A percentile compares a stretch with the other conserved stretches of the same genome.
Conservation (phyloP, 2,329 filamentous ascomycete species). For the Trichophyton simii region DNA sequence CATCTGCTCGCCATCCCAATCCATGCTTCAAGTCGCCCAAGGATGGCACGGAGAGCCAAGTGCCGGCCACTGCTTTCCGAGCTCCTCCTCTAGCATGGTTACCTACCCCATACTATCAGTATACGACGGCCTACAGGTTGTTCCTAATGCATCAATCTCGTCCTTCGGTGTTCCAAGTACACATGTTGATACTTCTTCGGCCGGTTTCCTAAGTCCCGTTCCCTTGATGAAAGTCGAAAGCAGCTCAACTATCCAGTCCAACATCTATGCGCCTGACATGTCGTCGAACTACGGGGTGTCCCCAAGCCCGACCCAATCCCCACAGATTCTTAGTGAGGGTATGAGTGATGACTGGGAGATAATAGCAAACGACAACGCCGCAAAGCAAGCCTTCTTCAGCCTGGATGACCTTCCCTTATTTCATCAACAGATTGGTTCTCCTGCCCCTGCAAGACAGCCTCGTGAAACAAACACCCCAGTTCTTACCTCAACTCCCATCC, state of each 20-base stretch:
- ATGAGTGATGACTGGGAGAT: slow-evolving; percentile 1
- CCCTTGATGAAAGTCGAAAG: slow-evolving; percentile 2
- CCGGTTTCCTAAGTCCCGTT: background rate
- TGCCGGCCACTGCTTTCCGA: slow-evolving; percentile 14
- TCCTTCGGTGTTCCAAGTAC: slow-evolving; percentile 11
- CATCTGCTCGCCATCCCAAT: slow-evolving; percentile 13
- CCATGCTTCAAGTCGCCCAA: slow-evolving; percentile 15
- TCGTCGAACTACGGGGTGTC: background rate
- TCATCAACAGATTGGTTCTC: background rate
- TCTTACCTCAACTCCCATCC: background rate
- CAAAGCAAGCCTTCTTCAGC: background rate
- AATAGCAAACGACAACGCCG: background rate
- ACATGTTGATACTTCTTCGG: slow-evolving; percentile 1
- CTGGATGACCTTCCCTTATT: background rate
- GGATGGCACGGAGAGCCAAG: slow-evolving; percentile 18
- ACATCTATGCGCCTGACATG: background rate
- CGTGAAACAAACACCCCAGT: background rate
- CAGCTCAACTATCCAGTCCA: background rate
- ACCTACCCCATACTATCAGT: slow-evolving; percentile 14
- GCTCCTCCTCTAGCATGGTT: slow-evolving; percentile 15
- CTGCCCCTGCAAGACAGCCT: background rate
- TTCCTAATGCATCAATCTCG: slow-evolving; percentile 16
- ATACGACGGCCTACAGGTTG: slow-evolving; percentile 18
- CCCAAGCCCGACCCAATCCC: background rate
- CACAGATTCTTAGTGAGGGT: background rate